phyloP scores from a whole-genome alignment of 176 grass and related monocot species.

The Cocos nucifera region DNA sequence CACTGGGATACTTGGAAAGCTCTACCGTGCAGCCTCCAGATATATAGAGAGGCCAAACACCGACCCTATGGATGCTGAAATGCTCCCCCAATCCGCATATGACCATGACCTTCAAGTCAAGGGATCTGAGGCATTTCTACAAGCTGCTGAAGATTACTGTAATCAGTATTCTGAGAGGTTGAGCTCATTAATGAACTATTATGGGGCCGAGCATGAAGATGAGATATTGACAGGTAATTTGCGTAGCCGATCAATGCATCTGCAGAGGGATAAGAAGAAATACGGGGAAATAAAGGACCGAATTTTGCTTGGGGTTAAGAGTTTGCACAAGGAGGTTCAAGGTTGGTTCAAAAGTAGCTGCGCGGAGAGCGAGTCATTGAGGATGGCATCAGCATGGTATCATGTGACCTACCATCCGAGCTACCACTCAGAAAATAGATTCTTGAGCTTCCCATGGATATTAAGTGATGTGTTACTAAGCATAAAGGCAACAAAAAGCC shows the following conservation, averaged over 20 bases:
- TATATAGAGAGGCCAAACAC: slow-evolving; percentile 16
- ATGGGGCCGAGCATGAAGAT: slow-evolving; percentile 55
- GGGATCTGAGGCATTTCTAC: slow-evolving; percentile 50
- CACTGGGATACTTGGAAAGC: slow-evolving; percentile 51
- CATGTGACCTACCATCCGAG: slow-evolving; percentile 63
- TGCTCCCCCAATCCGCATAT: slow-evolving; percentile 8
- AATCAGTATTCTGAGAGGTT: slow-evolving; percentile 54
- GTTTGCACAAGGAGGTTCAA: slow-evolving; percentile 44
- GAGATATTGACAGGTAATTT: slow-evolving; percentile 95
- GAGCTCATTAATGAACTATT: slow-evolving; percentile 64
- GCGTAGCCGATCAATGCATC: slow-evolving; percentile 51
- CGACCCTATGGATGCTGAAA: neutral
- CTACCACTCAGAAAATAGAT: slow-evolving; percentile 20
- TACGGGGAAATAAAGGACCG: slow-evolving; percentile 90
- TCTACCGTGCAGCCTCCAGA: slow-evolving; percentile 34
- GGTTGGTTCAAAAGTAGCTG: slow-evolving; percentile 37
- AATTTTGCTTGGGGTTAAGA: slow-evolving; percentile 47
- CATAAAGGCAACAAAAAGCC: slow-evolving; percentile 39
- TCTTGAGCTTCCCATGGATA: slow-evolving; percentile 88
- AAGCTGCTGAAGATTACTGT: slow-evolving; percentile 42
- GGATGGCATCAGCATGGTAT: slow-evolving; percentile 89
- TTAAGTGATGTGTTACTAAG: slow-evolving; percentile 40
- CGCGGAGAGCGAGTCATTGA: slow-evolving; percentile 14
- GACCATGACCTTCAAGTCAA: slow-evolving; percentile 54
- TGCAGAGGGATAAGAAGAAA: slow-evolving; percentile 66